These are phyloP conservation scores for Peronosclerospora sorghi DNA, from an alignment of 352 stramenopile species.

Conservation along the genomic window DNA sequence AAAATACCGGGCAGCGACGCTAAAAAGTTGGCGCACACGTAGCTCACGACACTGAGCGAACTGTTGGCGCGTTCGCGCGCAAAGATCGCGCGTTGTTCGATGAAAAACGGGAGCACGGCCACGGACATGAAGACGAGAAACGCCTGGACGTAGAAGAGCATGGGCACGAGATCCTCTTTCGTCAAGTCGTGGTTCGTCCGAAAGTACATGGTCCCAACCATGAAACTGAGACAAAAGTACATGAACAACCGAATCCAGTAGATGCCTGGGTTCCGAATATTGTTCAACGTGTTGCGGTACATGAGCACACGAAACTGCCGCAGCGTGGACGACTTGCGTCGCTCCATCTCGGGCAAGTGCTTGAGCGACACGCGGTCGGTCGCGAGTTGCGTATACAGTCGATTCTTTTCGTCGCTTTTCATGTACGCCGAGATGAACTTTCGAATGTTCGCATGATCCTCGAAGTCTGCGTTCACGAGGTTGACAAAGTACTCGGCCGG, in stretches of 20 bases:
- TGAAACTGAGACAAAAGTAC: conserved; percentile 56
- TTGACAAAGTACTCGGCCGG: conserved; percentile 45
- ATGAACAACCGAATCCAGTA: conserved; percentile 61
- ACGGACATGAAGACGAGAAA: conserved; percentile 87
- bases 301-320: conserved; percentile 36
- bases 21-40: conserved; percentile 64
- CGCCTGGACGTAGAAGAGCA: conserved; percentile 81
- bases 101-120: conserved; percentile 76
- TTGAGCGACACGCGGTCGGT: conserved; percentile 9
- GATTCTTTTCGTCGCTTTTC: conserved; percentile 3
- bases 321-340: conserved; percentile 13
- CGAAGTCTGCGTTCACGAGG: conserved; percentile 48
- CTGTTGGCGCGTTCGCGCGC: conserved; percentile 51
- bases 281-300: conserved; percentile 49
- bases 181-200: conserved; percentile 30
- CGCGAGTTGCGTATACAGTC: conserved; percentile 4
- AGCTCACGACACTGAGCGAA: conserved; percentile 61
- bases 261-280: conserved; percentile 51
- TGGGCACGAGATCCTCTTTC: conserved; percentile 28
- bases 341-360: conserved; percentile 13
- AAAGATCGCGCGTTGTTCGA: conserved; percentile 70
- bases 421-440: conserved; percentile 16
- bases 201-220: conserved; percentile 66
- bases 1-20: conserved; percentile 49
- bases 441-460: conserved; percentile 22